phyloP scores from a whole-genome alignment of 768 basidiomycete genomes.

The Boletus rubroflammeus region DNA sequence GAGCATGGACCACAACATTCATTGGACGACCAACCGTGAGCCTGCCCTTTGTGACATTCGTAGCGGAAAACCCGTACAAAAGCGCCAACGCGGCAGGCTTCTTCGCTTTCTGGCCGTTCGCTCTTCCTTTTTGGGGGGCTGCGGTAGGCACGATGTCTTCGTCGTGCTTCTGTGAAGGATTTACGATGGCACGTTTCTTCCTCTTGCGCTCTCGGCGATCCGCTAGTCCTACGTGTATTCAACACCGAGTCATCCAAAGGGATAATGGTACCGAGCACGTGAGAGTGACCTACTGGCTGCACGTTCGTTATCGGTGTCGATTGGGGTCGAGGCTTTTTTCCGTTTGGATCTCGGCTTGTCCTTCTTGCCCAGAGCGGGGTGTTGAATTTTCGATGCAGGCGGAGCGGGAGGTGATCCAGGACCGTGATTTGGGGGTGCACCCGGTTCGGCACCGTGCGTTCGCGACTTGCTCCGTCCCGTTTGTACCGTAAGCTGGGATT shows the following conservation, averaged over 20 bases:
- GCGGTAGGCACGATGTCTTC: not conserved
- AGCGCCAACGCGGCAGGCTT: slow-evolving; percentile 32
- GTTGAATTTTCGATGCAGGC: not conserved
- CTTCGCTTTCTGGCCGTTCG: slow-evolving; percentile 18
- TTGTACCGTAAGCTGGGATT: not conserved
- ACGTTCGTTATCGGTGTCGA: slow-evolving; percentile 34
- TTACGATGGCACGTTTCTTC: slow-evolving; percentile 52
- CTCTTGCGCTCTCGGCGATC: slow-evolving; percentile 66
- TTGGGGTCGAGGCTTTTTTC: slow-evolving; percentile 12
- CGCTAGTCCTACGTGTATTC: slow-evolving; percentile 45
- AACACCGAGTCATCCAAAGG: not conserved
- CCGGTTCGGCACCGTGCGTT: not conserved
- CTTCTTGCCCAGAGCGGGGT: slow-evolving; percentile 7
- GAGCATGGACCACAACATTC: not conserved
- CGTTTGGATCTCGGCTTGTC: slow-evolving; percentile 27
- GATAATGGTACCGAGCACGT: not conserved
- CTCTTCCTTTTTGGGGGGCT: slow-evolving; percentile 11
- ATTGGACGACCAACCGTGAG: slow-evolving; percentile 30
- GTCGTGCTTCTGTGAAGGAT: slow-evolving; percentile 18
- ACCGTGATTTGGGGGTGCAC: not conserved
- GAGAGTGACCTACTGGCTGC: slow-evolving; percentile 32
- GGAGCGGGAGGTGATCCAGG: not conserved
- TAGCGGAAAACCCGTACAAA: slow-evolving; percentile 36
- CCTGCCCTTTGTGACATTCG: slow-evolving; percentile 35
- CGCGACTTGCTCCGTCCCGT: not conserved